A percentile compares a stretch with the other conserved stretches of the same genome.
Evolutionary conservation across 192 early-diverging fungal species (phyloP).

Genomic region (Backusella circina): DNA sequence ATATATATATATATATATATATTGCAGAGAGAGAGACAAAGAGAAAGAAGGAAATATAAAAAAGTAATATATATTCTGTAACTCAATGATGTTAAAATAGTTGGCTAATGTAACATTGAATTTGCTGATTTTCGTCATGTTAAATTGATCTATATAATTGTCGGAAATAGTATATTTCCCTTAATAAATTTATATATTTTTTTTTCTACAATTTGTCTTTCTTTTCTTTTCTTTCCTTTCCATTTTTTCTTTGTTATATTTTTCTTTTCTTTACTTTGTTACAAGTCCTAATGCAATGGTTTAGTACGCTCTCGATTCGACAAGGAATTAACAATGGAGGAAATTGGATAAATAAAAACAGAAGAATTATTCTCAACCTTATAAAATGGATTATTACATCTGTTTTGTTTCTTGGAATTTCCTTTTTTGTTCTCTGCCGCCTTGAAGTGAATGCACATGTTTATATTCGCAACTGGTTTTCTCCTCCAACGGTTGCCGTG

Average conservation of each 20-base stretch:
- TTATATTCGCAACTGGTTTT: conserved; percentile 32
- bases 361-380: background rate
- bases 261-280: background rate
- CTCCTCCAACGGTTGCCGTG: background rate
- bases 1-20: too few relatives aligned
- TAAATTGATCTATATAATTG: background rate
- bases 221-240: background rate
- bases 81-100: background rate
- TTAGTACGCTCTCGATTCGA: background rate
- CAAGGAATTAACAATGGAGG: background rate
- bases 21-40: too few relatives aligned
- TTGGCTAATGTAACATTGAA: background rate
- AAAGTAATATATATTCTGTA: background rate
- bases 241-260: conserved; percentile 5
- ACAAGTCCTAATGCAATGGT: background rate
- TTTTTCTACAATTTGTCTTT: background rate
- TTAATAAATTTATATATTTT: too few relatives aligned
- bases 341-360: background rate
- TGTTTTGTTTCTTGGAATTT: background rate
- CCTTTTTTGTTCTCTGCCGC: conserved; percentile 11
- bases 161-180: background rate
- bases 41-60: background rate
- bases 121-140: background rate
- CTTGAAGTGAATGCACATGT: conserved; percentile 34
- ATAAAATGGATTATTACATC: background rate